Evolutionary conservation across 148 eudicot species (phyloP).

Genomic region (Nepenthes gracilis): DNA sequence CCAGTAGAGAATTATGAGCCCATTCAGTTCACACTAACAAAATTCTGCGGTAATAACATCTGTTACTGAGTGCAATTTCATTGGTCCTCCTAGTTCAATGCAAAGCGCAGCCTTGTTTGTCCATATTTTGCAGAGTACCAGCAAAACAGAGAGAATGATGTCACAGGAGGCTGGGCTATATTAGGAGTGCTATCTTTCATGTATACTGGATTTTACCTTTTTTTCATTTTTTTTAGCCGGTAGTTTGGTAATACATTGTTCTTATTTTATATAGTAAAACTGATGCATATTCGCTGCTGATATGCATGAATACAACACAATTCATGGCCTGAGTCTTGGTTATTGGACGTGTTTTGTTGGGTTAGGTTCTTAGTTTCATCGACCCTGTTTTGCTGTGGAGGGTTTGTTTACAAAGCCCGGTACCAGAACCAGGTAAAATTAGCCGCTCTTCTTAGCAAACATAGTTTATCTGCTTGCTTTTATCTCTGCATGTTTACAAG

Average conservation of each 20-base stretch:
- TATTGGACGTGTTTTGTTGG: constrained; percentile 5
- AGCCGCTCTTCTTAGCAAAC: background rate
- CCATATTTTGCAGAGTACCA: constrained; percentile 32
- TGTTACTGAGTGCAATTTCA: background rate
- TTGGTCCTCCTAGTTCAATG: background rate
- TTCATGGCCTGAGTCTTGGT: background rate
- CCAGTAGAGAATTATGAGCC: constrained; percentile 69
- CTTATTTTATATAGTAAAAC: background rate
- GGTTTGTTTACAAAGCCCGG: constrained; percentile 70
- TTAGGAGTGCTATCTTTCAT: constrained; percentile 72
- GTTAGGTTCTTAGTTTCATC: constrained; percentile 50
- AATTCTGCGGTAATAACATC: constrained; percentile 61
- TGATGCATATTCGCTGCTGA: background rate
- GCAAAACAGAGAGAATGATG: constrained; percentile 39
- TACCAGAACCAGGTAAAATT: constrained; percentile 44
- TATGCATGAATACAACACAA: too few relatives aligned
- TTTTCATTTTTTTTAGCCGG: background rate
- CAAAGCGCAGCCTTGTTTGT: constrained; percentile 3
- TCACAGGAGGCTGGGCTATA: constrained; percentile 74
- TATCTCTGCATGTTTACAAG: background rate
- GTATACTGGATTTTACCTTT: constrained; percentile 27
- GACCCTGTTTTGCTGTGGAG: constrained; percentile 69
- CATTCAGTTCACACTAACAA: constrained; percentile 64
- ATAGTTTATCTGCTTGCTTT: background rate
- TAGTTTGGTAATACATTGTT: background rate